Evolutionary conservation across 1,284 basidiomycete genomes (phyloP), one percentile per base, ranked within the genome.

Genomic region (Malassezia pachydermatis): DNA sequence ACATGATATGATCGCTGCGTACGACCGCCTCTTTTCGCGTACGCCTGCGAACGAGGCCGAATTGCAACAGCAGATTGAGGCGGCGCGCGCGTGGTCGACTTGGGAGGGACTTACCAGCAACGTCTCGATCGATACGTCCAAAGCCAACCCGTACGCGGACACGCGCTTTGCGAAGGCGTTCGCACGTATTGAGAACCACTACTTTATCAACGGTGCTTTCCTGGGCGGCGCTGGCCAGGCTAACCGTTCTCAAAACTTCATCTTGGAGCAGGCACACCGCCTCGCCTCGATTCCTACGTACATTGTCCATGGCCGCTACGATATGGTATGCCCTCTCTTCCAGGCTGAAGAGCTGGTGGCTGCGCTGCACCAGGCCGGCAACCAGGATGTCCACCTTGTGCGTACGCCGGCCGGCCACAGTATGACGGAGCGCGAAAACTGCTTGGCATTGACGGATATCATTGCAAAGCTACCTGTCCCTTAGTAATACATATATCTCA

Each of bases 121-220:
- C 37, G 52, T 72, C 16, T 63, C 69, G 49, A 32, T 67, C 4
- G 62, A 69, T 32, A 14, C 32, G 6, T 23, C 20, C 20, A 33
- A 32, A 30, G 20, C 30, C 5, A 33, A 43, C 20, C n/a, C 20
- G 19, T 43, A 58, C 17, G 54, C 58, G 28, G 56, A 63, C n/a
- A 51, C 56, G 32, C 37, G 53, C 16, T 63, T 84, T 86, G 2
- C 59, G 1, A 41, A 64, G 3, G 62, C 62, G 0, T 90, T 89
- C 70, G 86, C 88, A 4, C 76, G 82, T 37, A 90, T 94, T 54
- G 89, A 94, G 75, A 86, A 87, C 63, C 88, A 94, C 67, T 95
- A 85, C 73, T 92, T 94, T 65, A 76, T 58, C 54, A 67, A 74
- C 54, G 53, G 81, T 78, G 89, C 87, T 75, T 84, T 94, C 81